Conservation (phyloP, 805 yeast species). For the Zygosaccharomyces pseudorouxii region DNA sequence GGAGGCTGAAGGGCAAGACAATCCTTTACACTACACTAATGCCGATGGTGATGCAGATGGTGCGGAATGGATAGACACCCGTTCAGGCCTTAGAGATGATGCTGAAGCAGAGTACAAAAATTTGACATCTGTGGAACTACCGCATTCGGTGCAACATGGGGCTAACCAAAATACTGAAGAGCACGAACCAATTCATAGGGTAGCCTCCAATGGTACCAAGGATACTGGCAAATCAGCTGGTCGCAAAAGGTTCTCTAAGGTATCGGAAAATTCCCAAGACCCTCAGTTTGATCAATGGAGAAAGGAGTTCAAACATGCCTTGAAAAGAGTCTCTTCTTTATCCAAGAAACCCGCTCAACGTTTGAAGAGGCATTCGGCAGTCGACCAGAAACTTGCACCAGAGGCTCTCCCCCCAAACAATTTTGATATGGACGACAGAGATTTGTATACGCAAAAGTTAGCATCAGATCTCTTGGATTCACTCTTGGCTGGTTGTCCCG, state of each 20-base stretch:
- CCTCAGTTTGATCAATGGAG: slow-evolving; percentile 24
- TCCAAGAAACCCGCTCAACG: slow-evolving; percentile 11
- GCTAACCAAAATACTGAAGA: not conserved
- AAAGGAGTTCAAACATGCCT: slow-evolving; percentile 30
- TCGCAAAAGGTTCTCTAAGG: not conserved
- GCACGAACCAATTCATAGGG: not conserved
- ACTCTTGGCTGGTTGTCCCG: slow-evolving; percentile 64
- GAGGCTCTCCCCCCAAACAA: slow-evolving; percentile 4
- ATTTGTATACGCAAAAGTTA: slow-evolving; percentile 23
- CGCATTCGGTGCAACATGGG: slow-evolving; percentile 24
- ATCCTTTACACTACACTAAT: not conserved
- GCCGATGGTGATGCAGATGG: not conserved
- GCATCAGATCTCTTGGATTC: slow-evolving; percentile 48
- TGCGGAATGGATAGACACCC: slow-evolving; percentile 1
- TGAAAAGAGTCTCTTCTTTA: slow-evolving; percentile 21
- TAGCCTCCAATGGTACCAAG: not conserved
- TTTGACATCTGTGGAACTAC: slow-evolving; percentile 30
- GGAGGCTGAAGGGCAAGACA: slow-evolving; percentile 18
- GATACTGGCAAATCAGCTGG: not conserved
- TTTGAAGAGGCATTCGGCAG: slow-evolving; percentile 8
- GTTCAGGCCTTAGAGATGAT: slow-evolving; percentile 13
- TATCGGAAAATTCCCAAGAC: slow-evolving; percentile 1
- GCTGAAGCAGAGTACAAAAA: slow-evolving; percentile 31
- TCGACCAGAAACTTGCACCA: slow-evolving; percentile 2
- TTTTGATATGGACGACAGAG: slow-evolving; percentile 11